Evolutionary conservation across 2,329 filamentous ascomycete genomes (phyloP), one percentile per base, ranked within the genome.

Genomic region (Penicillium griseofulvum): DNA sequence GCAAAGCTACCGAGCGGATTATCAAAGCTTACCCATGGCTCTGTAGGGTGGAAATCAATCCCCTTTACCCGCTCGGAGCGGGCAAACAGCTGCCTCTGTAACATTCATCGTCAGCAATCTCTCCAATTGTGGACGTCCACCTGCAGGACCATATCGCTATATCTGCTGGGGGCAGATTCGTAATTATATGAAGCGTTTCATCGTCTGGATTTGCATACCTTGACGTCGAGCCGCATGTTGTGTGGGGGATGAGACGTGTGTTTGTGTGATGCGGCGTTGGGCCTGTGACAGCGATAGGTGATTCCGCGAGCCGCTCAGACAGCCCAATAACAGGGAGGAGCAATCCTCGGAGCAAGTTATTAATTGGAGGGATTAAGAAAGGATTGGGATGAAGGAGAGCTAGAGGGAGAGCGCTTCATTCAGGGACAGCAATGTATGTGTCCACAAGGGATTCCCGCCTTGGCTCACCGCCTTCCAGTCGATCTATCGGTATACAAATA

Each of bases 1-100:
- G 51, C 36, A 41, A 43, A 33, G 12, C 44, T 6, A 36, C 29
- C 14, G n/a, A 42, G 45, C 24, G 16, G 17, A 41, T 44, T 45
- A 34, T 65, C 41, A 17, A 44, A 36, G 65, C 78, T 73, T 76
- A 92, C 90, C 90, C 93, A 97, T 85, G 92, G 91, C 80, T 97
- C 93, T 56, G 91, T 90, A 39, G 91, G 92, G 74, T 97, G 93
- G 75, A 97, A 97, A 80, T 97, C 93, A 76, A 96, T 91, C 72
- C 89, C 89, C 80, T 97, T 97, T 65, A 97, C 93, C 79, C 93
- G 88, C 84, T 97, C 91, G 70, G 90, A 95, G 77, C 91, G 86
- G 76, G 90, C 89, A 80, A 91, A 90, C 68, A 91, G 84, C 78
- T 91, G 88, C 76, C 87, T 86, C 88, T 91, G 61, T 68, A 70